A percentile compares a stretch with the other conserved stretches of the same genome.
phyloP scores from a whole-genome alignment of 768 basidiomycete genomes.

The Strobilomyces dryophilus region DNA sequence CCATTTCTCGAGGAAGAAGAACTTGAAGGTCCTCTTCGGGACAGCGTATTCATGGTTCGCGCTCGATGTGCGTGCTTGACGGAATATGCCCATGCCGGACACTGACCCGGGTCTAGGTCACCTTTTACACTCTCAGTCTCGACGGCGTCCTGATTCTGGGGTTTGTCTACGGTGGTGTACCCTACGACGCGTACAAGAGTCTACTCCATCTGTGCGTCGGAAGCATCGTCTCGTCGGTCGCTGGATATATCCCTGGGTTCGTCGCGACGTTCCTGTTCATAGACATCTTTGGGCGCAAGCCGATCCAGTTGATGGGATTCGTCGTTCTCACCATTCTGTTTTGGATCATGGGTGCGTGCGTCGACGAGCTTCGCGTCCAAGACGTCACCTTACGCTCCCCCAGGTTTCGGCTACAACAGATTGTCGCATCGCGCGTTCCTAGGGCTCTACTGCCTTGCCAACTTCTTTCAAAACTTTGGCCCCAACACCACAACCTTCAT shows the following conservation, averaged over 20 bases:
- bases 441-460: not conserved
- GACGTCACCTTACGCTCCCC: not conserved
- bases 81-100: not conserved
- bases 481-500: not conserved
- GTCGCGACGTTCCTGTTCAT: not conserved
- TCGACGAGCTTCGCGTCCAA: not conserved
- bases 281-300: not conserved
- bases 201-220: not conserved
- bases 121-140: not conserved
- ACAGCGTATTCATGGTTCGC: not conserved
- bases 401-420: not conserved
- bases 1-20: not conserved
- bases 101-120: not conserved
- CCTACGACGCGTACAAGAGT: not conserved
- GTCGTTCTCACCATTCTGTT: not conserved
- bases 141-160: not conserved
- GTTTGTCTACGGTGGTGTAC: not conserved
- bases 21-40: not conserved
- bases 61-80: not conserved
- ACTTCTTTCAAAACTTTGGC: not conserved
- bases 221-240: not conserved
- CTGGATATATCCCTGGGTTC: not conserved
- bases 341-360: not conserved
- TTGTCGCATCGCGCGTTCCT: not conserved
- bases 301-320: not conserved